These are phyloP conservation scores for Hyphopichia buzzinii DNA, from an alignment of 1,139 yeast genomes.

Conservation along the genomic window DNA sequence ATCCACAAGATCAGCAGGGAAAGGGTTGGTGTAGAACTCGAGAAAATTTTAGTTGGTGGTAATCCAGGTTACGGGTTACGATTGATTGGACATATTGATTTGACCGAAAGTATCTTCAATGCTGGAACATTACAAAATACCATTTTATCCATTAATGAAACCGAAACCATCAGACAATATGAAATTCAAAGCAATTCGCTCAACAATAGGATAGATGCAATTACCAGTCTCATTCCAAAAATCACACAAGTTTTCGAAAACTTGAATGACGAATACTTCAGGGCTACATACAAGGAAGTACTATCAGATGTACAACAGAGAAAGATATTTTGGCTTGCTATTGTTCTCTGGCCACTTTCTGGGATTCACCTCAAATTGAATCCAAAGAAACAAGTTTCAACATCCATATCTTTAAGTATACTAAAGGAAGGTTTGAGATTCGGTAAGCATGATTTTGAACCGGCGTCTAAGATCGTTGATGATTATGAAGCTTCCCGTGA, in stretches of 20 bases:
- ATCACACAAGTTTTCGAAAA: conserved; percentile 13
- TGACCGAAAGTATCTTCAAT: conserved; percentile 60
- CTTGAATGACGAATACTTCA: conserved; percentile 6
- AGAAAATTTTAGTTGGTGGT: conserved; percentile 64
- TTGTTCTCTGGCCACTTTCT: conserved; percentile 51
- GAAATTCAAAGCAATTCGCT: neutral
- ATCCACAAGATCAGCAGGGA: conserved; percentile 80
- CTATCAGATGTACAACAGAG: conserved; percentile 18
- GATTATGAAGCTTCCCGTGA: conserved; percentile 13
- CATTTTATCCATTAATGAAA: conserved; percentile 18
- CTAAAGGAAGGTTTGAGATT: conserved; percentile 71
- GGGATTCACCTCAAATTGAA: conserved; percentile 34
- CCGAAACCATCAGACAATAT: neutral
- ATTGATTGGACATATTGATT: conserved; percentile 52
- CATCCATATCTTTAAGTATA: conserved; percentile 33
- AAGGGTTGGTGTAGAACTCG: conserved; percentile 83
- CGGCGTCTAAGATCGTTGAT: conserved; percentile 40
- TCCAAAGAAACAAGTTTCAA: conserved; percentile 36
- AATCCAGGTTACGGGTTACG: conserved; percentile 66
- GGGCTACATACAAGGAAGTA: conserved; percentile 9
- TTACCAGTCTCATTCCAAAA: conserved; percentile 20
- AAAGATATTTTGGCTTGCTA: conserved; percentile 46
- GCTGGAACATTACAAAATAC: conserved; percentile 28
- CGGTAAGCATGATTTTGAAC: conserved; percentile 55
- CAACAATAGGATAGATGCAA: conserved; percentile 8